These are phyloP conservation scores for Skeletonema tropicum DNA, from an alignment of 108 stramenopile species.

Conservation along the genomic window DNA sequence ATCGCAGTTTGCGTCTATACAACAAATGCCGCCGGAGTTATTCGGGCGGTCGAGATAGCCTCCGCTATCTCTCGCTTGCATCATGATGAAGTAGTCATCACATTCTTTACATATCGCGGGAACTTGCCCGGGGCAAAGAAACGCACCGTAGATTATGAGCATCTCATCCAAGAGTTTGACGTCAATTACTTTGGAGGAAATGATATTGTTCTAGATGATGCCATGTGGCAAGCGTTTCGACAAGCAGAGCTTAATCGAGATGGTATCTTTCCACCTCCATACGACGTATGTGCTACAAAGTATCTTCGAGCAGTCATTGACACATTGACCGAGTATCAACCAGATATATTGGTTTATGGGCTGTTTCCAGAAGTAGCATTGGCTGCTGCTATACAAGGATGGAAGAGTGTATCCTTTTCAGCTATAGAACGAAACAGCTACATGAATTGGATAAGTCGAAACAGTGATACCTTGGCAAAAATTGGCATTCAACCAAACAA, in stretches of 20 bases:
- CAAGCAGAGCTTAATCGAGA: constrained; percentile 13
- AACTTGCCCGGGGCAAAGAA: constrained; percentile 7
- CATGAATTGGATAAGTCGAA: constrained; percentile 13
- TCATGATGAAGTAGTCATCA: constrained; percentile 4
- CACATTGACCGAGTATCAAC: constrained; percentile 22
- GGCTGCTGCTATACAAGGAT: constrained; percentile 27
- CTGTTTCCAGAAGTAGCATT: constrained; percentile 36
- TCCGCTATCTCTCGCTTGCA: constrained; percentile 13
- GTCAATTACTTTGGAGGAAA: constrained; percentile 21
- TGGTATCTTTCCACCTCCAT: constrained; percentile 32
- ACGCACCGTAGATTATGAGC: constrained; percentile 25
- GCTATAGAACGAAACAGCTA: constrained; percentile 3
- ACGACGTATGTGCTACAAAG: constrained; percentile 11
- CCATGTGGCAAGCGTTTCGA: constrained; percentile 30
- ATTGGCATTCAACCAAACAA: neutral
- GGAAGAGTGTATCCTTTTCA: constrained; percentile 25
- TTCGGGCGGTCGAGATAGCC: constrained; percentile 34
- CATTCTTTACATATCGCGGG: constrained; percentile 32
- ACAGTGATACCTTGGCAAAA: neutral
- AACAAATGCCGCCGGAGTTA: constrained; percentile 29
- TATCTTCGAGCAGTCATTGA: constrained; percentile 28
- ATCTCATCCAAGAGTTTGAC: constrained; percentile 29
- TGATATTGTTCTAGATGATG: constrained; percentile 19
- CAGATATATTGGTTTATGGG: constrained; percentile 24
- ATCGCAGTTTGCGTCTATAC: constrained; percentile 40